A percentile compares a stretch with the other conserved stretches of the same genome.
Evolutionary conservation across 371 early-diverging fungal species (phyloP).

Genomic region (Apophysomyces elegans): DNA sequence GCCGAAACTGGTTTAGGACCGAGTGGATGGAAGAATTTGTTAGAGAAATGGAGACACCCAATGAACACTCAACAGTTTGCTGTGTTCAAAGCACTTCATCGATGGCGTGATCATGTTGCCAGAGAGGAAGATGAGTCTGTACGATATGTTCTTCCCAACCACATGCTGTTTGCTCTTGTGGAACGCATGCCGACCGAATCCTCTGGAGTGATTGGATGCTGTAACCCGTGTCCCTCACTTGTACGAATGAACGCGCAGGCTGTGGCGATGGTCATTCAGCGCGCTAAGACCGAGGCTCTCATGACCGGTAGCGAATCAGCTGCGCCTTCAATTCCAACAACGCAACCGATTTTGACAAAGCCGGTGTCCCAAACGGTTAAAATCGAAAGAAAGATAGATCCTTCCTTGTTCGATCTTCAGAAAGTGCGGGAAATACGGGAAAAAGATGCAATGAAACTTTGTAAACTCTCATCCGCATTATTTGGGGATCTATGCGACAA

Average conservation of each 20-base stretch:
- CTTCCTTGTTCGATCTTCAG: conserved; percentile 44
- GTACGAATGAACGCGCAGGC: conserved; percentile 85
- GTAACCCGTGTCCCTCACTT: conserved; percentile 83
- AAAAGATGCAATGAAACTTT: conserved; percentile 26
- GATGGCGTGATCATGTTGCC: conserved; percentile 91
- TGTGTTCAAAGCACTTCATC: conserved; percentile 86
- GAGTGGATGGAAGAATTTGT: conserved; percentile 76
- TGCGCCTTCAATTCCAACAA: conserved; percentile 19
- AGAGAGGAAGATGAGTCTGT: conserved; percentile 91
- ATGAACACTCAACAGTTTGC: conserved; percentile 68
- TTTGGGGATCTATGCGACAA: conserved; percentile 42
- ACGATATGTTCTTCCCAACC: conserved; percentile 91
- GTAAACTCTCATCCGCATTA: conserved; percentile 48
- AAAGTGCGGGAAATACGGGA: conserved; percentile 28
- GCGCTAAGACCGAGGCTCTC: conserved; percentile 46
- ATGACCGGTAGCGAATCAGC: conserved; percentile 27
- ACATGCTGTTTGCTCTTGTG: conserved; percentile 82
- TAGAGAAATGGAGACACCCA: conserved; percentile 67
- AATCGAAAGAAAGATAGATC: conserved; percentile 25
- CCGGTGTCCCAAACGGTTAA: conserved; percentile 11
- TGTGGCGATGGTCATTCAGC: conserved; percentile 69
- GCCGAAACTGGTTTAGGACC: conserved; percentile 70
- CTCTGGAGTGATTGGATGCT: conserved; percentile 75
- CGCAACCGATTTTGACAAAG: conserved; percentile 11
- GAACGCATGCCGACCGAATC: conserved; percentile 79